Evolutionary conservation across 345 rosid species (phyloP), one percentile per base, ranked within the genome.

Genomic region (Cochlearia excelsa): DNA sequence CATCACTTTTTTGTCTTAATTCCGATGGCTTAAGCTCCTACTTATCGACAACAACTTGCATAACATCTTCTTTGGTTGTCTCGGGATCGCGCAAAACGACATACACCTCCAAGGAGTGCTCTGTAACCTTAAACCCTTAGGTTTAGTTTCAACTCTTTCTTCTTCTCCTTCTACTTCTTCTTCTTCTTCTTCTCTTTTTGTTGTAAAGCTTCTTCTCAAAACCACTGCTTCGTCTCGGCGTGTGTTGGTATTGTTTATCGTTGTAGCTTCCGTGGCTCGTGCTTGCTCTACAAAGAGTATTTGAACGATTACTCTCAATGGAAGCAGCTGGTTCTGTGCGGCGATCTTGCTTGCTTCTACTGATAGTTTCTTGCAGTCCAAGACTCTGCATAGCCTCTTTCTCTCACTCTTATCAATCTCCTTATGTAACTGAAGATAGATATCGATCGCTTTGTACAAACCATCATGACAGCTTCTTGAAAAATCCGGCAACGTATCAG

Each of bases 311-410:
- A 88, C 91, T 61, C 98, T 81, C 27, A 92, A 61, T 0, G 98
- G 98, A 43, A 92, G 90, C 9, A 82, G 66, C 76, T 92, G 95
- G 41, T 92, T 92, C 54, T 82, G 95, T 7, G 98, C 98, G 4
- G 98, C 97, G 34, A 83, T 94, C 86, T 84, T 88, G 75, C 98
- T 84, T 63, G 95, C 89, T 59, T 88, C 97, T 58, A 82, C 69
- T 3, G 98, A 80, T 35, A 92, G 84, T 68, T 85, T 92, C 79
- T 81, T 92, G 86, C 97, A 92, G 78, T 92, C 86, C 30, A 92
- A 79, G 62, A 81, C 69, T 65, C 87, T 75, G 51, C 98, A 88
- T 55, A 88, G 44, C 56, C 82, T 81, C 74, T 92, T 92, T 60
- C 95, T 74, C 52, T 92, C 95, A 10, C 75, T 67, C 85, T 88